Evolutionary conservation across 2,329 filamentous ascomycete genomes (phyloP).

Genomic region (Amylocarpus encephaloides): DNA sequence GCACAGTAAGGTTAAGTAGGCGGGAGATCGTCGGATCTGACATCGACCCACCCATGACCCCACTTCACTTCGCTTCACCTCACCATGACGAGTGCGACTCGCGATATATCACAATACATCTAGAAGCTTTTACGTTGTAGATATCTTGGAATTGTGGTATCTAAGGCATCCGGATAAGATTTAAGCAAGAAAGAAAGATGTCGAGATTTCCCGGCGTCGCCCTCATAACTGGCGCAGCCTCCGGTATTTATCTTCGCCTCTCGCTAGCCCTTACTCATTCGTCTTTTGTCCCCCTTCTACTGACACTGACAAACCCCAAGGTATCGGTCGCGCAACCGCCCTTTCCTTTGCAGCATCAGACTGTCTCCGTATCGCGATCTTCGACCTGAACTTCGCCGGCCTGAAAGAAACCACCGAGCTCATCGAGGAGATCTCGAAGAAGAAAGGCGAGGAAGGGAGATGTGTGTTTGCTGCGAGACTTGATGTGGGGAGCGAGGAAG

Average conservation of each 20-base stretch:
- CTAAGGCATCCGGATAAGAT: too few species aligned
- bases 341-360: constrained; percentile 40
- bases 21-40: neutral
- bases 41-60: neutral
- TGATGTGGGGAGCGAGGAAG: constrained; percentile 34
- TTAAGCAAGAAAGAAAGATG: constrained; percentile 2
- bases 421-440: constrained; percentile 19
- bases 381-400: constrained; percentile 35
- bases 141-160: too few species aligned
- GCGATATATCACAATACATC: too few species aligned
- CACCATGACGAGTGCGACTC: too few species aligned
- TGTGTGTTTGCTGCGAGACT: constrained; percentile 26
- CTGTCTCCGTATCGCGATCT: constrained; percentile 37
- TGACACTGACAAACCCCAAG: constrained; percentile 23
- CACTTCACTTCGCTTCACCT: neutral
- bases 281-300: neutral
- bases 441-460: neutral
- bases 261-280: neutral
- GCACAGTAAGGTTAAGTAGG: too few species aligned
- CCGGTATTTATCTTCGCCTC: constrained; percentile 12
- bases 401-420: constrained; percentile 31
- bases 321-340: constrained; percentile 39
- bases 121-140: too few species aligned
- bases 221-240: constrained; percentile 24
- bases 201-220: constrained; percentile 22